Base-by-base conservation (phyloP, 164 flowering plant genomes). In the Akebia trifoliata region DNA sequence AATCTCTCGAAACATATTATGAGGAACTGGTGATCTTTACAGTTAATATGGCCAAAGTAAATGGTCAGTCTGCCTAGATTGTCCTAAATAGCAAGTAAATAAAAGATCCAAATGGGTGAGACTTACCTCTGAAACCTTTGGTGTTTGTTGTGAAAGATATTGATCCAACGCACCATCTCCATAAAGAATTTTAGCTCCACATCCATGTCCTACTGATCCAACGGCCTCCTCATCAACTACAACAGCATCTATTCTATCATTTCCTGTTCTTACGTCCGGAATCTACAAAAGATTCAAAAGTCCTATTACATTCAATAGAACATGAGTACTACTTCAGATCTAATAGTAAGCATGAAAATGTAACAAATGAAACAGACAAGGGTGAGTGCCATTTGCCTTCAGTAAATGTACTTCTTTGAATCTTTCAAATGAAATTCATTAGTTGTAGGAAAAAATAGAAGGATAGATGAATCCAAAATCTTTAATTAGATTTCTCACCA, bases 171-270 rank as follows among this genome's bases (percentile, higher is more conserved):
- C 85, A 56, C 87, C 98, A 61, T 80, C 78, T 2, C 98, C 93
- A 45, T 81, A 76, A 17, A 88, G 89, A 66, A 86, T 79, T 68
- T 84, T 86, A 29, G 87, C 93, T 43, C 93, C 93, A 61, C 54
- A 54, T 0, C 82, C 80, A 2, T 53, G 67, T 8, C 67, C 81
- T 0, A 30, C 49, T 53, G 64, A 56, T 40, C 76, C 84, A 57
- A 88, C 71, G 4, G 93, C 83, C 15, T 84, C 92, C 63, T 82
- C 88, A 46, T 88, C 90, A 17, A 92, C 93, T n/a, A 92, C 78
- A 45, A 85, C 96, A 8, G 86, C 95, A 66, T 88, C 98, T 59
- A 92, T 88, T 59, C 74, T 70, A 40, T 82, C 78, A n/a, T 77
- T 76, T 1, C 92, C 96, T 6, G 78, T 78, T 67, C 87, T 79